These are phyloP conservation scores for Agastache rugosa DNA, from an alignment of 257 asterid species.

Conservation along the genomic window DNA sequence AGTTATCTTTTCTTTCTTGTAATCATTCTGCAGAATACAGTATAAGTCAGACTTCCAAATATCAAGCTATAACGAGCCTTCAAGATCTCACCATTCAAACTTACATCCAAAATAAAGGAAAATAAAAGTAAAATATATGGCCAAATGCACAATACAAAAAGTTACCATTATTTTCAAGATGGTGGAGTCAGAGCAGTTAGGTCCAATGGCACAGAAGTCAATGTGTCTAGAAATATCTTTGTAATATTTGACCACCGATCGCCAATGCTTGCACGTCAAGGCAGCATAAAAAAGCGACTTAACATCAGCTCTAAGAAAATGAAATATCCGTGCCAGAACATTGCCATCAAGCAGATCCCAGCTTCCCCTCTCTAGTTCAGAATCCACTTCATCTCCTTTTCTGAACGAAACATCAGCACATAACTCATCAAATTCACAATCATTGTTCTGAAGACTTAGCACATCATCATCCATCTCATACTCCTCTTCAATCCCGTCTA, in stretches of 20 bases:
- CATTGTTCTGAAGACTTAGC: constrained; percentile 44
- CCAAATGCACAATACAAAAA: constrained; percentile 5
- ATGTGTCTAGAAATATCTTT: constrained; percentile 72
- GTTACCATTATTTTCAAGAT: constrained; percentile 74
- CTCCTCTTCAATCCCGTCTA: constrained; percentile 73
- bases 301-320: constrained; percentile 87
- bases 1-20: constrained; percentile 73
- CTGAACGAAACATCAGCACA: constrained; percentile 58
- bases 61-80: constrained; percentile 13
- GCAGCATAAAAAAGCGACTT: constrained; percentile 74
- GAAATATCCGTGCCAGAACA: constrained; percentile 85
- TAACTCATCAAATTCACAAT: constrained; percentile 70
- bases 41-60: constrained; percentile 32
- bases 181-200: constrained; percentile 66
- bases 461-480: constrained; percentile 60
- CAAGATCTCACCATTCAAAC: constrained; percentile 16
- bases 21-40: constrained; percentile 72
- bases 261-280: constrained; percentile 94
- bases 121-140: background rate
- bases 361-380: constrained; percentile 55
- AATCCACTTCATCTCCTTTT: constrained; percentile 44
- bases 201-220: constrained; percentile 67
- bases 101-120: background rate
- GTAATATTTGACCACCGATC: constrained; percentile 64
- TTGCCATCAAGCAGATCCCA: constrained; percentile 83